Percentiles rank a stretch among this genome's conserved stretches.
Conservation (phyloP, 1,284 basidiomycete species). For the Fomitopsis betulina region DNA sequence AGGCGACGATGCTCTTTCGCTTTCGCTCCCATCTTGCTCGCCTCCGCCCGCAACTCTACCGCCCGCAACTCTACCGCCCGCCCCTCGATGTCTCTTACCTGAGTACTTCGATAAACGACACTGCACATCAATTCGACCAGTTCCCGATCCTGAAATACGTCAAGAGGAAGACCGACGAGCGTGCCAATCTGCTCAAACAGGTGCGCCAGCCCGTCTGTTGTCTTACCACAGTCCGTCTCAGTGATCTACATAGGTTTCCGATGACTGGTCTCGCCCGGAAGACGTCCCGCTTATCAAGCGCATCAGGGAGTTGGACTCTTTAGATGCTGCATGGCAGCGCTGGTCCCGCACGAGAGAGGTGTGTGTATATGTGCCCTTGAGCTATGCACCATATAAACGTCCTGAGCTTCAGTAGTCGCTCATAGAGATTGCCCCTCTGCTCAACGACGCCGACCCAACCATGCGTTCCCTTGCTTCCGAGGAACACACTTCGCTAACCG, state of each 20-base stretch:
- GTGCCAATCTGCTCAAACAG: conserved; percentile 21
- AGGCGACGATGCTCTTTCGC: background rate
- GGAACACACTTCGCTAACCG: conserved; percentile 56
- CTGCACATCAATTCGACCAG: conserved; percentile 6
- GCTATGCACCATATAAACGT: conserved; percentile 6
- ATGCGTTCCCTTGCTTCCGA: conserved; percentile 75
- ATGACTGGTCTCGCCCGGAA: conserved; percentile 25
- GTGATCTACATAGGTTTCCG: conserved; percentile 22
- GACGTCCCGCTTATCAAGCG: conserved; percentile 39
- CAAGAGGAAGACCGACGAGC: conserved; percentile 21
- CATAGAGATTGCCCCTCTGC: conserved; percentile 55
- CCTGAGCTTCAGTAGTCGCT: conserved; percentile 48
- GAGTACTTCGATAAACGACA: background rate
- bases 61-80: background rate
- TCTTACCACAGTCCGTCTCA: background rate
- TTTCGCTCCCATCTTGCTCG: background rate
- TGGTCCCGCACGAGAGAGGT: conserved; percentile 44
- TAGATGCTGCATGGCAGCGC: conserved; percentile 45
- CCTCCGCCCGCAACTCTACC: background rate
- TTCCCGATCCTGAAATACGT: conserved; percentile 25
- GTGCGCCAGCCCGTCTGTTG: conserved; percentile 7
- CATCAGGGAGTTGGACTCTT: conserved; percentile 48
- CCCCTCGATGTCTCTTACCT: background rate
- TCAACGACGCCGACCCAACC: conserved; percentile 69
- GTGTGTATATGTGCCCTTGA: conserved; percentile 13